phyloP scores from a whole-genome alignment of 768 basidiomycete species.

The Podaxis rugospora region DNA sequence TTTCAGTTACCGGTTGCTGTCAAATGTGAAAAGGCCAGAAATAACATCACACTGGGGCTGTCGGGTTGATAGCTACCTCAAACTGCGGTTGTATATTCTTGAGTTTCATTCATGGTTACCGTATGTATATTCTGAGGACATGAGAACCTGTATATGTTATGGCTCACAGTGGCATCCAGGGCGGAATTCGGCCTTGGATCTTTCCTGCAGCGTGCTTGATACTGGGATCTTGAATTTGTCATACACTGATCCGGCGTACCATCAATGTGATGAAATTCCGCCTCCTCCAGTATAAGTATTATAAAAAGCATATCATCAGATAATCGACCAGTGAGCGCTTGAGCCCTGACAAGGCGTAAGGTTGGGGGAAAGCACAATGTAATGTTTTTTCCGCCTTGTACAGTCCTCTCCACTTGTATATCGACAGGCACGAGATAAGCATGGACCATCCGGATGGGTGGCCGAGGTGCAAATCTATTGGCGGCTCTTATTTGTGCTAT shows the following conservation, averaged over 20 bases:
- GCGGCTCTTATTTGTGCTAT: neutral
- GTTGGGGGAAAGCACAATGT: neutral
- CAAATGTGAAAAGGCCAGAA: neutral
- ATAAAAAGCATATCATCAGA: too few relatives aligned
- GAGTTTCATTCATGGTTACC: neutral
- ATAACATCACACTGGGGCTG: neutral
- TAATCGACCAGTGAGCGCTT: too few relatives aligned
- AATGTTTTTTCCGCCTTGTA: neutral
- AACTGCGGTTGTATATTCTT: neutral
- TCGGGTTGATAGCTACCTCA: neutral
- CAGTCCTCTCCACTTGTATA: neutral
- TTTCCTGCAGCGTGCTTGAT: neutral
- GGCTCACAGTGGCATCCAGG: neutral
- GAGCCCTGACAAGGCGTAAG: neutral
- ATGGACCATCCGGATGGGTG: neutral
- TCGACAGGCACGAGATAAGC: neutral
- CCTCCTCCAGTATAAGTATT: too few relatives aligned
- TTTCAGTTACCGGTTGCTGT: neutral
- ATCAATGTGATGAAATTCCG: too few relatives aligned
- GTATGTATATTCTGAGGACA: neutral
- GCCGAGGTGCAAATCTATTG: neutral
- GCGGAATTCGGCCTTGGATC: neutral
- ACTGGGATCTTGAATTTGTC: neutral
- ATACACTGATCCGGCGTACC: neutral
- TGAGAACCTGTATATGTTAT: neutral